Conservation (phyloP, 768 basidiomycete species). For the Suillus alpinus region DNA sequence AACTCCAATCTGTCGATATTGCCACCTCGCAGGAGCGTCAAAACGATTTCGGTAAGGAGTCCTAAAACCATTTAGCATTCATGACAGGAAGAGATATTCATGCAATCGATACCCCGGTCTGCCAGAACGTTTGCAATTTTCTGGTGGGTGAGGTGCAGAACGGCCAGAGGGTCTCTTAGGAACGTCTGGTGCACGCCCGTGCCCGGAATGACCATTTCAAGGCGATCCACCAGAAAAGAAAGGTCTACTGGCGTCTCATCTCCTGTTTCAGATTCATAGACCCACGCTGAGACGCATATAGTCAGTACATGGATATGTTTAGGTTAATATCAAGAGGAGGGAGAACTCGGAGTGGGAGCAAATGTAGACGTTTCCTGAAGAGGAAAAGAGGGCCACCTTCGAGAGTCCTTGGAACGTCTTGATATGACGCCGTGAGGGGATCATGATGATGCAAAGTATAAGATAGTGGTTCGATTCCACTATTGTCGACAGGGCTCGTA, state of each 20-base stretch:
- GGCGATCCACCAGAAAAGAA: constrained; percentile 31
- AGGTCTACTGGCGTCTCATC: constrained; percentile 41
- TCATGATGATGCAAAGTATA: not conserved
- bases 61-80: constrained; percentile 31
- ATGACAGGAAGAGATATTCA: constrained; percentile 30
- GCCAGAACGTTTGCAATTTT: constrained; percentile 35
- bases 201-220: constrained; percentile 35
- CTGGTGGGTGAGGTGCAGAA: constrained; percentile 32
- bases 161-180: not conserved
- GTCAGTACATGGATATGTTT: constrained; percentile 3
- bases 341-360: not conserved
- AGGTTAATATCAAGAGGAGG: not conserved
- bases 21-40: constrained; percentile 45
- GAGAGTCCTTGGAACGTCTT: not conserved
- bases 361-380: not conserved
- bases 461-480: not conserved
- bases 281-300: constrained; percentile 32
- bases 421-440: not conserved
- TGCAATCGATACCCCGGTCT: constrained; percentile 25
- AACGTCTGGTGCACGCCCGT: constrained; percentile 4
- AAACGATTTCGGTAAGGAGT: constrained; percentile 43
- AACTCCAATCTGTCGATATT: constrained; percentile 45
- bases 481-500: not conserved
- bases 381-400: not conserved
- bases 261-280: constrained; percentile 41